These are phyloP conservation scores for Ceratobasidium sp. DNA, from an alignment of 1,284 basidiomycete genomes.

Conservation along the genomic window DNA sequence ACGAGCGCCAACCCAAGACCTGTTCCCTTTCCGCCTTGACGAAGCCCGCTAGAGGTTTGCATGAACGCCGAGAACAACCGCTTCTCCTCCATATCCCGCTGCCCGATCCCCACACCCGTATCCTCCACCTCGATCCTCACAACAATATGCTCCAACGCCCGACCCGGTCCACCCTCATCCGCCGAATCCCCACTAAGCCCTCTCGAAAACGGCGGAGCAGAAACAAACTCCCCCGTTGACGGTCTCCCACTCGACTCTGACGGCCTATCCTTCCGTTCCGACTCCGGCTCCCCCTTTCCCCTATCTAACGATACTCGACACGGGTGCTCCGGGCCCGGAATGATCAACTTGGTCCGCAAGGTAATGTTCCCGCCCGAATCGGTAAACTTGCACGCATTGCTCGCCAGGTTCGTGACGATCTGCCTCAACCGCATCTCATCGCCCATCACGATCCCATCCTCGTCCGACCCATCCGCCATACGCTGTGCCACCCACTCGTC, in stretches of 20 bases:
- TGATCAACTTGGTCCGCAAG: constrained; percentile 65
- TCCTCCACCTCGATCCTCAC: constrained; percentile 83
- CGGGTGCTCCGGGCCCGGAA: constrained; percentile 24
- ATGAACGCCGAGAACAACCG: constrained; percentile 65
- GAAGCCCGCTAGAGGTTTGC: constrained; percentile 44
- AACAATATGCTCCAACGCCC: constrained; percentile 67
- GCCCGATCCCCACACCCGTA: constrained; percentile 79
- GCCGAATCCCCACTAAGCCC: constrained; percentile 8
- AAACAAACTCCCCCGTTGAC: not conserved
- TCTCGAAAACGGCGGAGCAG: not conserved
- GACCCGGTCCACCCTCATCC: constrained; percentile 42
- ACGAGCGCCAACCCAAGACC: constrained; percentile 88
- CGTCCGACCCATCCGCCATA: constrained; percentile 57
- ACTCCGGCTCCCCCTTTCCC: too few species aligned
- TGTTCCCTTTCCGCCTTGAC: constrained; percentile 80
- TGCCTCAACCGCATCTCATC: constrained; percentile 85
- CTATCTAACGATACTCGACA: constrained; percentile 15
- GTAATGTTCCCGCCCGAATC: constrained; percentile 73
- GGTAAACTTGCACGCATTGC: constrained; percentile 68
- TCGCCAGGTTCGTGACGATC: constrained; percentile 80
- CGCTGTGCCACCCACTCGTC: constrained; percentile 57
- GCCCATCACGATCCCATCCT: constrained; percentile 76
- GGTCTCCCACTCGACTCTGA: constrained; percentile 12
- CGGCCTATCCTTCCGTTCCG: not conserved
- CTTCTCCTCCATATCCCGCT: constrained; percentile 74